phyloP scores from a whole-genome alignment of 2,329 filamentous ascomycete species.

The Cytospora paraplurivora region DNA sequence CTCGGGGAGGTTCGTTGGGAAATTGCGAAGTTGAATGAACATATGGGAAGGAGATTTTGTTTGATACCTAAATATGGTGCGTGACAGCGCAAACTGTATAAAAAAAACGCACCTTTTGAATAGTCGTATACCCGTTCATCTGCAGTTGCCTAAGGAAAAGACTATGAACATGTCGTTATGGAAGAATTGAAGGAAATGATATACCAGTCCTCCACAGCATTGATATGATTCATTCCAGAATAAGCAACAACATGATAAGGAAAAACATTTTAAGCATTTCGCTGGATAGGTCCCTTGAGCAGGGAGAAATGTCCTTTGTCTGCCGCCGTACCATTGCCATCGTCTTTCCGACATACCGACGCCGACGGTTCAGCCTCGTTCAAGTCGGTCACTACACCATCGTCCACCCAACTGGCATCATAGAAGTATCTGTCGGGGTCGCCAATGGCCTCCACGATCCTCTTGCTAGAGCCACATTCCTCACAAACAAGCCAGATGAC shows the following conservation, averaged over 20 bases:
- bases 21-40: no score
- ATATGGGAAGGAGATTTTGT: no score
- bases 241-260: background rate
- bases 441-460: conserved; percentile 5
- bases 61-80: no score
- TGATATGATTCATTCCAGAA: no score
- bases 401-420: background rate
- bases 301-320: background rate
- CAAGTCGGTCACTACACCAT: background rate
- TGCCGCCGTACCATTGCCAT: background rate
- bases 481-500: conserved; percentile 17
- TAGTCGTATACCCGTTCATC: no score
- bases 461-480: conserved; percentile 13
- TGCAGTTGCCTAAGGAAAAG: no score
- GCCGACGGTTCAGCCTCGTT: background rate
- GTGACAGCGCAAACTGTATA: no score
- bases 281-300: background rate
- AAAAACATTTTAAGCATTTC: background rate
- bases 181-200: no score
- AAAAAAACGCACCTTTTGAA: no score
- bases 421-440: conserved; percentile 15
- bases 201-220: no score
- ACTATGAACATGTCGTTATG: no score
- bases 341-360: background rate
- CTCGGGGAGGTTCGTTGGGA: no score